Conservation (phyloP, 768 basidiomycete species). For the Lentinula aciculospora region DNA sequence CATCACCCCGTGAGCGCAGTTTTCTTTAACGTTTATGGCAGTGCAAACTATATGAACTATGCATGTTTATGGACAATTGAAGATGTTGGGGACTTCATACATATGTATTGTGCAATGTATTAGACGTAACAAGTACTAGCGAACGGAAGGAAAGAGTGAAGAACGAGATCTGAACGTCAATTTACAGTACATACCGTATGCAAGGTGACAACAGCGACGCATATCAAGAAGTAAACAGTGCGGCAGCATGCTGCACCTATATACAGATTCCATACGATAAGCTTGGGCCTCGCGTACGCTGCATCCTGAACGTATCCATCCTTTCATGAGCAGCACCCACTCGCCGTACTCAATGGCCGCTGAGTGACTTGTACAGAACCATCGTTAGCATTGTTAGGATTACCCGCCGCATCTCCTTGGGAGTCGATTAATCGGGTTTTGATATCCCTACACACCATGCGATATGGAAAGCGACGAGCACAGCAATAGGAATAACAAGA, state of each 20-base stretch:
- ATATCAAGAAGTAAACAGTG: neutral
- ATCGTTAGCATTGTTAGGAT: slow-evolving; percentile 34
- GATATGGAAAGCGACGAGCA: neutral
- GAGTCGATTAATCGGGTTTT: slow-evolving; percentile 97
- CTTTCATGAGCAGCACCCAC: slow-evolving; percentile 48
- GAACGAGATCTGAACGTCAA: neutral
- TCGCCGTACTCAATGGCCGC: slow-evolving; percentile 37
- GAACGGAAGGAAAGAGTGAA: neutral
- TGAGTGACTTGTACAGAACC: slow-evolving; percentile 67
- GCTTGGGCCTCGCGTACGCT: no score
- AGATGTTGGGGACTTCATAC: no score
- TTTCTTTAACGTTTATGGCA: no score
- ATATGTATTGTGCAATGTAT: no score
- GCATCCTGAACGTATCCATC: neutral
- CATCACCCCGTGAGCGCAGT: no score
- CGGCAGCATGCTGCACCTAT: neutral
- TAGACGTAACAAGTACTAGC: neutral
- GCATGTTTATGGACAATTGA: no score
- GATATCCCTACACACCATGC: slow-evolving; percentile 66
- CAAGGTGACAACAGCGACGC: neutral
- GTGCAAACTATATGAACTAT: no score
- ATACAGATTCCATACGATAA: neutral
- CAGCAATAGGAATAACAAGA: neutral
- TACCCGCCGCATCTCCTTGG: slow-evolving; percentile 56
- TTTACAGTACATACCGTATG: neutral